Base-by-base conservation (phyloP, 2,329 filamentous ascomycete species). In the Penicillium rolfsii region DNA sequence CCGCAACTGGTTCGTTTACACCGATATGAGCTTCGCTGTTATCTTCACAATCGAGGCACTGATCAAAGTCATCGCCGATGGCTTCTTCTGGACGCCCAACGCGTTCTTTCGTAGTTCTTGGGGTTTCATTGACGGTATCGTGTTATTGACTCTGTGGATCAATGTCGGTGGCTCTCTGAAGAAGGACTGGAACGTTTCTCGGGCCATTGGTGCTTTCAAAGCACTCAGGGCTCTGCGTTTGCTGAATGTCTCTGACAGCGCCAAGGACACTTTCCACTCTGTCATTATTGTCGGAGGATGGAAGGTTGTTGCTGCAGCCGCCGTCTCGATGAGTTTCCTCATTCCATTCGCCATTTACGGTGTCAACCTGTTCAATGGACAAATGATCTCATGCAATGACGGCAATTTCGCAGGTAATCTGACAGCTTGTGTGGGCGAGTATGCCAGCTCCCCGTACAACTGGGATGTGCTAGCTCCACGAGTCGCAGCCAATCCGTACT, bases 261-360 rank as follows among this genome's bases (percentile, higher is more conserved):
- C 95, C 48, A 87, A 94, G 68, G 90, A 98, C 68, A 98, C 95
- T 0, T 99, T 99, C 74, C 95, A 99, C 75, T 96, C 94, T 2
- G 87, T 99, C 64, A 95, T 99, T 65, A 90, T 99, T 65, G 86
- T 96, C 58, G 94, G 93, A 57, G 93, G 92, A 65, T 95, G 91
- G 90, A 99, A 99, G 76, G 89, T 99, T 61, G 80, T 97, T 60
- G 93, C 92, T 57, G 88, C 95, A 65, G 92, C 93, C 0, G 93
- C 97, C 62, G 95, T 99, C 54, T 98, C 95, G 3, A 82, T 99
- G 68, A 96, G 94, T 67, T 86, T 99, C 73, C 82, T 99, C 59
- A 93, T 99, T 60, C 95, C 95, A 0, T 99, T 99, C 74, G 95
- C 95, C 65, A 94, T 99, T 40, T 98, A 98, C 67, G 95, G 93